A percentile compares a stretch with the other conserved stretches of the same genome.
phyloP scores from a whole-genome alignment of 306 rosid species.

The Pyrus betulifolia region DNA sequence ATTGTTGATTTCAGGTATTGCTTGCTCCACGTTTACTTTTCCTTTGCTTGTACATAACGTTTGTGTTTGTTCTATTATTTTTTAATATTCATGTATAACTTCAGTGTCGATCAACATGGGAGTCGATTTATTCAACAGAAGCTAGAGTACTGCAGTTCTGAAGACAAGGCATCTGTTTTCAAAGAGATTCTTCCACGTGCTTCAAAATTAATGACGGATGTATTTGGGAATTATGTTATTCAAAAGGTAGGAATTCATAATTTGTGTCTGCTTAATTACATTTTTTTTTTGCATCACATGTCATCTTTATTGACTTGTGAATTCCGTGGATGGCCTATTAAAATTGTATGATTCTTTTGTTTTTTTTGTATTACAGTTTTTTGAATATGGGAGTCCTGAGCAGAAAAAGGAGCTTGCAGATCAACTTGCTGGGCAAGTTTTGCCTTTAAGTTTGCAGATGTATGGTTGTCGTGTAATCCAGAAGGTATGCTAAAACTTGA shows the following conservation, averaged over 20 bases:
- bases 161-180: conserved; percentile 52
- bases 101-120: conserved; percentile 70
- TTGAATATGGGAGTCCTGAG: conserved; percentile 53
- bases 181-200: conserved; percentile 55
- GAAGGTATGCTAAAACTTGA: conserved; percentile 35
- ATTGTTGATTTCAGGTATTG: conserved; percentile 56
- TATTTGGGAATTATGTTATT: conserved; percentile 65
- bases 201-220: conserved; percentile 51
- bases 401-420: conserved; percentile 54
- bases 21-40: conserved; percentile 7
- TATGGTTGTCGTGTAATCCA: conserved; percentile 79
- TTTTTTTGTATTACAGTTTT: conserved; percentile 29
- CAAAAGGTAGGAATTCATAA: conserved; percentile 46
- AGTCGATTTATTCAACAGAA: conserved; percentile 76
- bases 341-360: background rate
- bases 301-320: background rate
- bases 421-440: conserved; percentile 44
- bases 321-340: background rate
- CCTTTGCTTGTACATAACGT: background rate
- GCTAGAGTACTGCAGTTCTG: conserved; percentile 50
- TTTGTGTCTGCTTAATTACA: background rate
- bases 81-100: conserved; percentile 9
- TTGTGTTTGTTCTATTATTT: conserved; percentile 3
- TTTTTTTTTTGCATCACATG: background rate
- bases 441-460: conserved; percentile 65